Conservation (phyloP, 768 basidiomycete genomes). For the Flagelloscypha sp. region DNA sequence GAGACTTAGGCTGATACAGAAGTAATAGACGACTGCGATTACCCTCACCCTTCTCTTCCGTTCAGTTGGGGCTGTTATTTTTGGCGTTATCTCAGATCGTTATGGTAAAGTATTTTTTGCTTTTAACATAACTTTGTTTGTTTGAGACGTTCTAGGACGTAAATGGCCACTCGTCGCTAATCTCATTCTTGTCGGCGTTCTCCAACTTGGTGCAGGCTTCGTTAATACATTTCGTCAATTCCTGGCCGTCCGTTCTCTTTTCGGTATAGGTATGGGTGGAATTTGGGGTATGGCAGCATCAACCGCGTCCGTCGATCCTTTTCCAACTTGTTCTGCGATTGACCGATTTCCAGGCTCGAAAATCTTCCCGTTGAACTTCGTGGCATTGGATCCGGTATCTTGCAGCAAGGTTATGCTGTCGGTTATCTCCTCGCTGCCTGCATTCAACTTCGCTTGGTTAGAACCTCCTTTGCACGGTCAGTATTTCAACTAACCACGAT, state of each 20-base stretch:
- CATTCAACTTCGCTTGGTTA: slow-evolving; percentile 69
- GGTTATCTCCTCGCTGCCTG: slow-evolving; percentile 82
- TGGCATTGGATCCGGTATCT: slow-evolving; percentile 74
- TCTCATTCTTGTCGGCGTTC: slow-evolving; percentile 56
- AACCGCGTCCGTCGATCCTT: too few species aligned
- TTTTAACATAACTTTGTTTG: too few species aligned
- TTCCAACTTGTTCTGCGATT: too few species aligned
- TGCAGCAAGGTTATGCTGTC: slow-evolving; percentile 86
- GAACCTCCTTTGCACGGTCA: slow-evolving; percentile 10
- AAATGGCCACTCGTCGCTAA: slow-evolving; percentile 89
- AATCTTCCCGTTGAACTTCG: slow-evolving; percentile 82
- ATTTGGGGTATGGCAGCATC: slow-evolving; percentile 82
- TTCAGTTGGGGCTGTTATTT: slow-evolving; percentile 55
- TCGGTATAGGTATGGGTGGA: slow-evolving; percentile 85
- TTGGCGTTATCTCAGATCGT: slow-evolving; percentile 13
- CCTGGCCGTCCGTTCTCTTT: slow-evolving; percentile 73
- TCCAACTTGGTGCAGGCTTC: slow-evolving; percentile 79
- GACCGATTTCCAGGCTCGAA: too few species aligned
- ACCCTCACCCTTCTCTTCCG: slow-evolving; percentile 92
- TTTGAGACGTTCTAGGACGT: slow-evolving; percentile 78
- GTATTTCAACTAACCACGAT: slow-evolving; percentile 37
- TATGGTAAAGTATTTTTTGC: too few species aligned
- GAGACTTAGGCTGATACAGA: not conserved
- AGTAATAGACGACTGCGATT: slow-evolving; percentile 61
- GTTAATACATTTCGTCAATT: slow-evolving; percentile 70